Evolutionary conservation across 1,139 yeast genomes (phyloP).

Genomic region (Kurtzmaniella quercitrusa): DNA sequence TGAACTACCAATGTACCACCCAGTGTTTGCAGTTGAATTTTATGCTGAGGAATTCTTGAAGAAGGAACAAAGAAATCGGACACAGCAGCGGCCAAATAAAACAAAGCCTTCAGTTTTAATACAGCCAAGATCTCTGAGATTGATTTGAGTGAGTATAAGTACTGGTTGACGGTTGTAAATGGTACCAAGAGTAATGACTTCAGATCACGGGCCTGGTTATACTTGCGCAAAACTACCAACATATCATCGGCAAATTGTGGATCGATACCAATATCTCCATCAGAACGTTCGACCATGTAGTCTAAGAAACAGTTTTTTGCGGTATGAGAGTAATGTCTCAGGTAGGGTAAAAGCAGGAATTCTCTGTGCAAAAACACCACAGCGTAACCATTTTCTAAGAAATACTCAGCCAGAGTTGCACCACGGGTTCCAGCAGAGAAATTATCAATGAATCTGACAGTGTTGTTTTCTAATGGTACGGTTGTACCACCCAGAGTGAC

Average conservation of each 20-base stretch:
- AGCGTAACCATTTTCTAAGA: slow-evolving; percentile 80
- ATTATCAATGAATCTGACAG: slow-evolving; percentile 93
- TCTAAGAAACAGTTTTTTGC: slow-evolving; percentile 76
- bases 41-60: slow-evolving; percentile 84
- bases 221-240: slow-evolving; percentile 62
- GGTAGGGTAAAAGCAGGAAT: slow-evolving; percentile 85
- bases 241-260: slow-evolving; percentile 60
- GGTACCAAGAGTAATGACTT: slow-evolving; percentile 69
- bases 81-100: slow-evolving; percentile 95
- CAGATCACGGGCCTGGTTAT: slow-evolving; percentile 55
- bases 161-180: slow-evolving; percentile 93
- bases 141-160: slow-evolving; percentile 73
- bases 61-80: slow-evolving; percentile 92
- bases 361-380: slow-evolving; percentile 91
- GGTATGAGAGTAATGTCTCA: slow-evolving; percentile 83
- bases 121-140: slow-evolving; percentile 59
- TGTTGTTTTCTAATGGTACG: slow-evolving; percentile 93
- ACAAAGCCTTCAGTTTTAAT: slow-evolving; percentile 55
- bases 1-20: slow-evolving; percentile 76
- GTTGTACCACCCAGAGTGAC: slow-evolving; percentile 99
- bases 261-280: slow-evolving; percentile 51
- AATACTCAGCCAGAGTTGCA: slow-evolving; percentile 91
- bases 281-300: slow-evolving; percentile 58
- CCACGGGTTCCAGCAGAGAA: slow-evolving; percentile 98
- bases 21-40: slow-evolving; percentile 78